phyloP scores from a whole-genome alignment of 2,329 filamentous ascomycete species.

The Xylariaceae sp. region DNA sequence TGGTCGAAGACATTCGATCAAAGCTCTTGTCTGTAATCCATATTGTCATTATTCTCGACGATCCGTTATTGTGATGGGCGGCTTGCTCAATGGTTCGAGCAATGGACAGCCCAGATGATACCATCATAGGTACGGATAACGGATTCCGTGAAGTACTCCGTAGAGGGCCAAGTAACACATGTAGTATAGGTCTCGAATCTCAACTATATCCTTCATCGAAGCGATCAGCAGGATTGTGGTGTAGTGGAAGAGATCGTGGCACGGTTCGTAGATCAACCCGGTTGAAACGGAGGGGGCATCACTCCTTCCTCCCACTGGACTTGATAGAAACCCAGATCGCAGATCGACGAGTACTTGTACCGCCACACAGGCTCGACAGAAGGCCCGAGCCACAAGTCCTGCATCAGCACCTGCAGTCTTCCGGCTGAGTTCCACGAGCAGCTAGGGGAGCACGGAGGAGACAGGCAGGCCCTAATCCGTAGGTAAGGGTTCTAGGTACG shows the following conservation, averaged over 20 bases:
- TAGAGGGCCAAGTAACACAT: background rate
- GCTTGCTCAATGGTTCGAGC: background rate
- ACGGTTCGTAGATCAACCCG: background rate
- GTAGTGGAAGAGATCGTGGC: background rate
- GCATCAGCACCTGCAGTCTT: background rate
- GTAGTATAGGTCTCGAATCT: background rate
- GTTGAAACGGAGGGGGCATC: background rate
- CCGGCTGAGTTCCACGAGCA: background rate
- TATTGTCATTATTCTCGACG: background rate
- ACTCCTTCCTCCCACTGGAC: too few relatives aligned
- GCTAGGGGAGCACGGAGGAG: background rate
- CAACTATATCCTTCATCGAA: background rate
- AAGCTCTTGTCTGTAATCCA: too few relatives aligned
- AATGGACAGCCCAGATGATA: background rate
- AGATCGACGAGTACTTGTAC: background rate
- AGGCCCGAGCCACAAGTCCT: background rate
- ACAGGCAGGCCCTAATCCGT: too few relatives aligned
- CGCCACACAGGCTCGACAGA: background rate
- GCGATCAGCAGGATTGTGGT: background rate
- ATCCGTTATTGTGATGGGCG: background rate
- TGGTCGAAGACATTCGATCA: background rate
- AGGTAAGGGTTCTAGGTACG: too few relatives aligned
- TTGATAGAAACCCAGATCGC: too few relatives aligned
- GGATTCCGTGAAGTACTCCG: background rate
- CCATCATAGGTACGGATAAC: background rate